Conservation (phyloP, 2,329 filamentous ascomycete genomes). For the Byssochlamys sp. region DNA sequence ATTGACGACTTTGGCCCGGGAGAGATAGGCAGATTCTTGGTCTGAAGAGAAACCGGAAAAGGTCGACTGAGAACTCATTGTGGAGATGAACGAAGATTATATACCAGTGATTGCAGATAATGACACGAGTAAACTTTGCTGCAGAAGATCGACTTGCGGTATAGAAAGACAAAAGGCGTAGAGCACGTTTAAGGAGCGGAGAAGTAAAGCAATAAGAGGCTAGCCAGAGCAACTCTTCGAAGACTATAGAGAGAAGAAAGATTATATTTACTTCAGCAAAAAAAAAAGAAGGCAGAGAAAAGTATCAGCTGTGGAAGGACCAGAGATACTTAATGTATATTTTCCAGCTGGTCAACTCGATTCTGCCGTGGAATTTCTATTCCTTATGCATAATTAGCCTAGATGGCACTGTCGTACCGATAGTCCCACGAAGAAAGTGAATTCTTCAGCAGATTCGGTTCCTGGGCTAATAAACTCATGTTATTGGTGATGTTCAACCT, state of each 20-base stretch:
- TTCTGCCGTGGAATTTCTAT: background rate
- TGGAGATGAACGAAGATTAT: constrained; percentile 2
- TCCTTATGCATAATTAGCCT: background rate
- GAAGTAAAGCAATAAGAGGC: background rate
- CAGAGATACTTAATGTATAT: background rate
- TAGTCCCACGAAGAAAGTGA: background rate
- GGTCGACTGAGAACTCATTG: constrained; percentile 20
- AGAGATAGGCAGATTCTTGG: constrained; percentile 28
- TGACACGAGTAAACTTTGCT: background rate
- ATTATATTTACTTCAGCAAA: too few species aligned
- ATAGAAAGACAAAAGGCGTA: background rate
- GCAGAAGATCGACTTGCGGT: background rate
- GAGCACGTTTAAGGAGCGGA: background rate
- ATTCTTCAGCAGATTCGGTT: background rate
- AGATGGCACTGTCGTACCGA: background rate
- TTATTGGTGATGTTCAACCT: background rate
- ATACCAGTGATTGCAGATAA: background rate
- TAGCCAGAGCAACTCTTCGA: background rate
- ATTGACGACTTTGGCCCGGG: constrained; percentile 23
- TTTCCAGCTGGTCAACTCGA: background rate
- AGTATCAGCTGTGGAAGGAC: background rate
- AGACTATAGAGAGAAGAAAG: background rate
- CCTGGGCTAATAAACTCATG: background rate
- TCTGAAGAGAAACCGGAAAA: constrained; percentile 25
- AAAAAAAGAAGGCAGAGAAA: background rate